These are phyloP conservation scores for Capsicum baccatum DNA, from an alignment of 257 asterid species.

Conservation along the genomic window DNA sequence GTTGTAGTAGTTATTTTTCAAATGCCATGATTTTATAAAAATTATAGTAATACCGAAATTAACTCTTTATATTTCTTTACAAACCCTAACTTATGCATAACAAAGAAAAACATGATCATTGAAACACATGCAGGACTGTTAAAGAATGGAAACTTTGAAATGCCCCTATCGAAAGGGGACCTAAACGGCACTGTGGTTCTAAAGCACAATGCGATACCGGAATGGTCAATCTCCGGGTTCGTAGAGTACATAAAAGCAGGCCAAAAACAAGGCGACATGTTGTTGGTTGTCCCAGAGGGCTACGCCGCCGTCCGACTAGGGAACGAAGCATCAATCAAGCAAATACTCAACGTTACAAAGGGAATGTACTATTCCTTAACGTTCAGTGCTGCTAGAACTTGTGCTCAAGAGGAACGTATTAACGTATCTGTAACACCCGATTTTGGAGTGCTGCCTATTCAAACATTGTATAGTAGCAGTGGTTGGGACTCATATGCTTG, in stretches of 20 bases:
- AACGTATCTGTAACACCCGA: conserved; percentile 85
- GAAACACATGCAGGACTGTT: conserved; percentile 59
- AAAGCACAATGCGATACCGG: conserved; percentile 67
- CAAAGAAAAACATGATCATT: too few relatives aligned
- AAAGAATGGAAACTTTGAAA: conserved; percentile 90
- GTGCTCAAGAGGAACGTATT: conserved; percentile 86
- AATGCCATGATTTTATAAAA: too few relatives aligned
- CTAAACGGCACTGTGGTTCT: conserved; percentile 75
- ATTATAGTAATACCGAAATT: too few relatives aligned
- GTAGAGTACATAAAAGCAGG: conserved; percentile 94
- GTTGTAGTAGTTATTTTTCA: too few relatives aligned
- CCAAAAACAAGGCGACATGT: conserved; percentile 97
- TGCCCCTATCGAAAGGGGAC: conserved; percentile 53
- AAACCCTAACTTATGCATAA: too few relatives aligned
- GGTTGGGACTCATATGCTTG: conserved; percentile 98
- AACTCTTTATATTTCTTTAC: too few relatives aligned
- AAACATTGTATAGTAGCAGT: conserved; percentile 80
- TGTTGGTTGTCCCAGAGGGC: conserved; percentile 92
- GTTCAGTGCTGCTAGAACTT: conserved; percentile 90
- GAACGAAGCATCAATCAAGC: conserved; percentile 90
- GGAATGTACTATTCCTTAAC: conserved; percentile 88
- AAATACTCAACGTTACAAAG: conserved; percentile 57
- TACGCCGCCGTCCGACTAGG: conserved; percentile 88
- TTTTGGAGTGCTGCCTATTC: conserved; percentile 77
- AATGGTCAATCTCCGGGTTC: conserved; percentile 76